Base-by-base conservation (phyloP, 805 yeast species). In the Saccharomycopsis babjevae region DNA sequence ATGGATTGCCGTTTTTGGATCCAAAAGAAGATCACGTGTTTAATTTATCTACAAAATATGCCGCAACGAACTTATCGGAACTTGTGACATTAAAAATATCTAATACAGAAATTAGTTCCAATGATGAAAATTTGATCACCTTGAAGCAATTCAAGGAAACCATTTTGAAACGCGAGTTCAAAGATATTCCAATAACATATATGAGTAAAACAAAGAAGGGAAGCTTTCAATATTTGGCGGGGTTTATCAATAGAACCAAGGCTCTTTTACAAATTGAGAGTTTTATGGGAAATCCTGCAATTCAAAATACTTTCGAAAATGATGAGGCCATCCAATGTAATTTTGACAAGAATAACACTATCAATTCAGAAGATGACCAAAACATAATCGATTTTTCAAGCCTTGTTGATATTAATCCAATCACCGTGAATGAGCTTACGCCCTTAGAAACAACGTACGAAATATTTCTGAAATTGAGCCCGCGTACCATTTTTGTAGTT, bases 1-100 rank as follows among this genome's bases (percentile, higher is more conserved):
- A 91, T 72, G 97, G 97, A 0, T 77, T 89, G 56, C 99, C 99
- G 0, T 82, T 82, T 62, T 78, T 93, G 32, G 91, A 82, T 69
- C 76, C 83, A 13, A 86, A 86, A 67, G 92, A 86, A 64, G 89
- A 85, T 54, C 83, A 80, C 63, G 74, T 74, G 18, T 84, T 85
- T 68, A 82, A 79, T 42, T 77, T 74, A 8, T 73, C 68, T 54
- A 70, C 72, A 1, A 81, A 81, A 0, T 71, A 74, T 10, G 87
- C 81, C 57, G 82, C 93, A 4, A 89, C 91, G 96, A 74, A 85
- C 13, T 11, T 46, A 11, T 10, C 52, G 5, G 52, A 46, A 8
- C 52, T 46, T 18, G 25, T n/a, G 22, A 46, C 52, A 13, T 22
- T 46, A 13, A 46, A 46, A n/a, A 13, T 46, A 1, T 46, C 18